Evolutionary conservation across 371 early-diverging fungal species (phyloP), one percentile per base, ranked within the genome.

Genomic region (Dichotomocladium elegans): DNA sequence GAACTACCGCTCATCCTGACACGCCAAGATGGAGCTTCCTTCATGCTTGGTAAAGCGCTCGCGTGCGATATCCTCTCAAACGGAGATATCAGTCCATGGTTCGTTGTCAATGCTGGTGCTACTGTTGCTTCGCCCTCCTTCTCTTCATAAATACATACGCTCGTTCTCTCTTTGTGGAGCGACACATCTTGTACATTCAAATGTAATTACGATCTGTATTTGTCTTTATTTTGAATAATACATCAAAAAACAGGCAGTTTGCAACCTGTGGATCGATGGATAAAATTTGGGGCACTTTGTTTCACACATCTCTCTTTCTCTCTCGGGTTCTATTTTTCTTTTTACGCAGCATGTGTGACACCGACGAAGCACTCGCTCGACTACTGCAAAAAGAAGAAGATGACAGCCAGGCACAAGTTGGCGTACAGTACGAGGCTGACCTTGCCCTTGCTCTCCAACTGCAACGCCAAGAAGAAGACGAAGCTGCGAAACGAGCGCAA

Each of bases 21-120:
- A 8, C 59, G 70, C 17, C 63, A 53, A 22, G 76, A 76, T 51
- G 73, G 76, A n/a, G 55, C 63, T 15, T 62, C 62, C 24, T 70
- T 67, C 47, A 62, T 58, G 29, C 60, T 71, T 14, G 63, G 61
- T 3, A 70, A 65, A 58, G 47, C 64, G 11, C 56, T 76, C 4
- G 55, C 54, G 17, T 72, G 63, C 48, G 60, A 50, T 24, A 51
- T 67, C 15, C 42, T 47, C 4, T 47, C 45, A 5, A 56, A 61
- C 45, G 46, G 53, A 14, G 57, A 61, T 42, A 51, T 57, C n/a
- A 52, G 57, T 24, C 48, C 46, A 22, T 64, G 64, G 64, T 57
- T 33, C 17, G 47, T 54, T 24, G 42, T 58, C 26, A 12, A 19
- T 11, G 14, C 50, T 24, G 34, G 37, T 31, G 29, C 53, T 31